phyloP scores from a whole-genome alignment of 306 rosid species.

The Vigna mungo region DNA sequence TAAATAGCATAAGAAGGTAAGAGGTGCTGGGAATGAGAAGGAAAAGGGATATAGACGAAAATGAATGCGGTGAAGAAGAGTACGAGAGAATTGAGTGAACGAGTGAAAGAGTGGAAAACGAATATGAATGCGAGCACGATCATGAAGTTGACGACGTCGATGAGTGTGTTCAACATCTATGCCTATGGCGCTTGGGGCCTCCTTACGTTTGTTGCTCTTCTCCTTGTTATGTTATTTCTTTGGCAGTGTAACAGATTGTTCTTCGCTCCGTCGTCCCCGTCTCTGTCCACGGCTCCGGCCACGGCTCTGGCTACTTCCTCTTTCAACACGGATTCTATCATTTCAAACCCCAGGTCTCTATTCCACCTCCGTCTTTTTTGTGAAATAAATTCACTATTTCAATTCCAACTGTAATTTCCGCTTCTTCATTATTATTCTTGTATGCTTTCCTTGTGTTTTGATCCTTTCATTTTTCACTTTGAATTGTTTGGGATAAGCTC shows the following conservation, averaged over 20 bases:
- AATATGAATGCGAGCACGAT: background rate
- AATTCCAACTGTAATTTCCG: background rate
- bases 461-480: background rate
- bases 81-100: constrained; percentile 22
- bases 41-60: background rate
- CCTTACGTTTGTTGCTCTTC: constrained; percentile 41
- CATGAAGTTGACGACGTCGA: background rate
- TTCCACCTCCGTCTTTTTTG: background rate
- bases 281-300: constrained; percentile 36
- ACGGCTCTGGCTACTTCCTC: constrained; percentile 41
- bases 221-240: constrained; percentile 49
- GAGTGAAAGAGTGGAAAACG: constrained; percentile 7
- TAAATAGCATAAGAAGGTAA: background rate
- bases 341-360: constrained; percentile 44
- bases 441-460: background rate
- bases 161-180: constrained; percentile 42
- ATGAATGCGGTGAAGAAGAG: background rate
- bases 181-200: constrained; percentile 41
- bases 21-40: background rate
- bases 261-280: constrained; percentile 36
- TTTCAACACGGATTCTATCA: constrained; percentile 40
- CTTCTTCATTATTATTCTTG: background rate
- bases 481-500: background rate
- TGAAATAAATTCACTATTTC: background rate
- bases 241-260: constrained; percentile 50